Conservation (phyloP, 257 asterid species). For the Verbascum thapsus region DNA sequence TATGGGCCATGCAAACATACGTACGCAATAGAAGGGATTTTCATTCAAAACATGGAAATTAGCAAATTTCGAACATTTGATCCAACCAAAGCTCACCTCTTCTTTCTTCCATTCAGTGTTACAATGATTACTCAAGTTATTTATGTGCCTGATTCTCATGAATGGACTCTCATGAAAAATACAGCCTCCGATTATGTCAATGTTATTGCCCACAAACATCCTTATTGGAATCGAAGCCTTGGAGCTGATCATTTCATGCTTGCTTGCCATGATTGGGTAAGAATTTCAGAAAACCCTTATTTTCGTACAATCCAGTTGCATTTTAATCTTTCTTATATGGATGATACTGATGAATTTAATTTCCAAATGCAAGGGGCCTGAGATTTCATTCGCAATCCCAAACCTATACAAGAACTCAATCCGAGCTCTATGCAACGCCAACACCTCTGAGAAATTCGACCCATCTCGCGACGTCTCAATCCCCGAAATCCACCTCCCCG, state of each 20-base stretch:
- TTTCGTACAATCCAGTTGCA: no score
- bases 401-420: slow-evolving; percentile 50
- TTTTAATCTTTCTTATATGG: no score
- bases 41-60: slow-evolving; percentile 54
- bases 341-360: no score
- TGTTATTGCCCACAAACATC: slow-evolving; percentile 46
- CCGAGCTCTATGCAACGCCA: slow-evolving; percentile 72
- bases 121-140: slow-evolving; percentile 54
- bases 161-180: slow-evolving; percentile 53
- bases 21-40: slow-evolving; percentile 62
- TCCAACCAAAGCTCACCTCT: slow-evolving; percentile 54
- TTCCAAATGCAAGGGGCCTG: slow-evolving; percentile 51
- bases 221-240: slow-evolving; percentile 76
- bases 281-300: not conserved
- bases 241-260: slow-evolving; percentile 88
- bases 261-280: slow-evolving; percentile 90
- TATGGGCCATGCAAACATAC: slow-evolving; percentile 69
- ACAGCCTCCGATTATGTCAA: slow-evolving; percentile 40
- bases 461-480: slow-evolving; percentile 61
- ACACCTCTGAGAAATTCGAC: slow-evolving; percentile 57
- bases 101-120: slow-evolving; percentile 70
- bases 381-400: slow-evolving; percentile 55
- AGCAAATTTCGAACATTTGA: slow-evolving; percentile 55
- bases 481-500: slow-evolving; percentile 62
- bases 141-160: slow-evolving; percentile 44